Evolutionary conservation across 192 early-diverging fungal genomes (phyloP).

Genomic region (Backusella westeae): DNA sequence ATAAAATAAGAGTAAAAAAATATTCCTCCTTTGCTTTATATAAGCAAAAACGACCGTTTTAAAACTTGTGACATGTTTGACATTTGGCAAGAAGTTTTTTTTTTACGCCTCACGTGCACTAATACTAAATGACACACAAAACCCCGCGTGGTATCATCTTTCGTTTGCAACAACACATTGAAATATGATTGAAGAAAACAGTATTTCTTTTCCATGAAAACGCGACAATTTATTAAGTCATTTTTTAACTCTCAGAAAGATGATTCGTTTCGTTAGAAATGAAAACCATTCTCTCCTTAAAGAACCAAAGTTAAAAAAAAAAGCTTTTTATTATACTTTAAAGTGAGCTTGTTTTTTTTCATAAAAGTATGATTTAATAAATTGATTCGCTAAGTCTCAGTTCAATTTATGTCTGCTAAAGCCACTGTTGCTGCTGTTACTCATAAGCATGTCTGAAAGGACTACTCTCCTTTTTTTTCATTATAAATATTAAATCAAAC

Average conservation of each 20-base stretch:
- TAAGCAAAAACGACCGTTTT: not conserved
- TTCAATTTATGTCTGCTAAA: not conserved
- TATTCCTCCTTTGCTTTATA: not conserved
- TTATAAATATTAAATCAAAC: no score
- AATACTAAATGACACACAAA: no score
- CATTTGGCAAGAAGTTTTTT: not conserved
- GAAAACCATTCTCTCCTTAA: not conserved
- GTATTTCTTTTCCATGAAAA: not conserved
- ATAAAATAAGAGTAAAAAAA: not conserved
- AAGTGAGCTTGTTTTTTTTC: no score
- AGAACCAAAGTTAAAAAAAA: not conserved
- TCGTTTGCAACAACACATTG: not conserved
- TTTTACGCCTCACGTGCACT: no score
- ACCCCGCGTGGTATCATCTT: no score
- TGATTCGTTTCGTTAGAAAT: not conserved
- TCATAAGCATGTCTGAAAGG: not conserved
- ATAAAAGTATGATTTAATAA: not conserved
- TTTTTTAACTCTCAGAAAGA: no score
- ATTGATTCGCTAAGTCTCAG: not conserved
- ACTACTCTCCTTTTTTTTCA: not conserved
- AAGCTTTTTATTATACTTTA: no score
- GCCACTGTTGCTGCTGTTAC: not conserved
- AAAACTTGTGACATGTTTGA: slow-evolving; percentile 3
- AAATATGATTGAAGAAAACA: not conserved
- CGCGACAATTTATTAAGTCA: not conserved